Evolutionary conservation across 805 yeast species (phyloP).

Genomic region (Metschnikowia matae): DNA sequence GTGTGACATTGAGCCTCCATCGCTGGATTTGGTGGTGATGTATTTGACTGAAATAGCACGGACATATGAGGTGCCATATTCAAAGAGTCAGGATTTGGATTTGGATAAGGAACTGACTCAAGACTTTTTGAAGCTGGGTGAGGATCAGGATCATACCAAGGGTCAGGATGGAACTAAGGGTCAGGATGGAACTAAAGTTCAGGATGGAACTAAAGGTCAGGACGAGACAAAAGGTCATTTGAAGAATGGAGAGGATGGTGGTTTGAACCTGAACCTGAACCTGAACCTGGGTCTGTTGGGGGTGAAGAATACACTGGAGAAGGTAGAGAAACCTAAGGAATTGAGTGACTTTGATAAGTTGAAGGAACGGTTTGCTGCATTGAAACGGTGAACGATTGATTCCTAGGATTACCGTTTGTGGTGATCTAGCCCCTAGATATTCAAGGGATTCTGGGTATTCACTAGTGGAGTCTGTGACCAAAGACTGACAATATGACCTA

Average conservation of each 20-base stretch:
- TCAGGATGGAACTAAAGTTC: slow-evolving; percentile 10
- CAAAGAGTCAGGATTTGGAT: slow-evolving; percentile 19
- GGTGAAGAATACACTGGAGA: not conserved
- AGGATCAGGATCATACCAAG: slow-evolving; percentile 1
- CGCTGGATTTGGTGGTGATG: slow-evolving; percentile 56
- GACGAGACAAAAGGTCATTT: slow-evolving; percentile 4
- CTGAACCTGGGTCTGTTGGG: too few relatives aligned
- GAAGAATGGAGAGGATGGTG: not conserved
- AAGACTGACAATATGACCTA: too few relatives aligned
- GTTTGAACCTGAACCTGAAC: too few relatives aligned
- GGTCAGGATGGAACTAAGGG: slow-evolving; percentile 17
- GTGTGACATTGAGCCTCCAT: slow-evolving; percentile 66
- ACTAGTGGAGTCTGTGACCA: too few relatives aligned
- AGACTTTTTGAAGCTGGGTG: slow-evolving; percentile 17
- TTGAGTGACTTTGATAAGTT: slow-evolving; percentile 57
- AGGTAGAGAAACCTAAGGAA: slow-evolving; percentile 11
- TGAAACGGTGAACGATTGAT: slow-evolving; percentile 33
- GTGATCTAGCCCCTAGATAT: too few relatives aligned
- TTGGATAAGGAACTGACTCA: not conserved
- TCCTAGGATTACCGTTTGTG: too few relatives aligned
- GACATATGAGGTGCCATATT: slow-evolving; percentile 73
- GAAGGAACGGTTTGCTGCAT: slow-evolving; percentile 72
- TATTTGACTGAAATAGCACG: slow-evolving; percentile 77
- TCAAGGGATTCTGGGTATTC: too few relatives aligned
- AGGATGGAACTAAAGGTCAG: slow-evolving; percentile 14